These are phyloP conservation scores for Aphanocladium album DNA, from an alignment of 2,329 filamentous ascomycete species.

Conservation along the genomic window DNA sequence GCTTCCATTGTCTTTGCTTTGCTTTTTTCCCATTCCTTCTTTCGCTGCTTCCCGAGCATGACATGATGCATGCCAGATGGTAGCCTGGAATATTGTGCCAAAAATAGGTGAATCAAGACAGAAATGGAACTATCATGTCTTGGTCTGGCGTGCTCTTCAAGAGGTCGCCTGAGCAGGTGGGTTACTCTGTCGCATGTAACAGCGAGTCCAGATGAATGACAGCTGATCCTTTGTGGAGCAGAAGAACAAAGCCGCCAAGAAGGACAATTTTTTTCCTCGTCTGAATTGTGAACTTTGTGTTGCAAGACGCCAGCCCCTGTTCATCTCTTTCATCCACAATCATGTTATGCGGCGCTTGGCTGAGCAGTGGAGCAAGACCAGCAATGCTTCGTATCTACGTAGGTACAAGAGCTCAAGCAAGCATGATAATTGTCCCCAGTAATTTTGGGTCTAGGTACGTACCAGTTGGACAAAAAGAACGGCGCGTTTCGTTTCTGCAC, in stretches of 20 bases:
- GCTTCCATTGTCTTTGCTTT: background rate
- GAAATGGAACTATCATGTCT: background rate
- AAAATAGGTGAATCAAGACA: conserved; percentile 12
- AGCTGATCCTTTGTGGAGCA: background rate
- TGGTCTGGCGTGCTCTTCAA: background rate
- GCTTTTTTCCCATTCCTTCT: background rate
- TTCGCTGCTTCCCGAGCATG: background rate
- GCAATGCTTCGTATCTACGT: background rate
- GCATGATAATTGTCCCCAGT: no score
- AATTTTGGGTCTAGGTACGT: no score
- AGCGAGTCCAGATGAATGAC: background rate
- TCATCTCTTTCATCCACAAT: conserved; percentile 7
- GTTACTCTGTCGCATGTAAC: no score
- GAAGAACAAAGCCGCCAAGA: background rate
- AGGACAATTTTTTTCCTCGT: background rate
- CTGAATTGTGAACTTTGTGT: background rate
- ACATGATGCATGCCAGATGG: no score
- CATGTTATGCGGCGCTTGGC: background rate
- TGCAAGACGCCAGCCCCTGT: conserved; percentile 6
- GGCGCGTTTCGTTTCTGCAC: background rate
- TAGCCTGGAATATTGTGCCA: no score
- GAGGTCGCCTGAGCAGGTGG: no score
- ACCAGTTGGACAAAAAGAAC: no score
- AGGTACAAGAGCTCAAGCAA: background rate
- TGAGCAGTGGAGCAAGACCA: background rate